Conservation (phyloP, 306 rosid species). For the Carpinus fangiana region DNA sequence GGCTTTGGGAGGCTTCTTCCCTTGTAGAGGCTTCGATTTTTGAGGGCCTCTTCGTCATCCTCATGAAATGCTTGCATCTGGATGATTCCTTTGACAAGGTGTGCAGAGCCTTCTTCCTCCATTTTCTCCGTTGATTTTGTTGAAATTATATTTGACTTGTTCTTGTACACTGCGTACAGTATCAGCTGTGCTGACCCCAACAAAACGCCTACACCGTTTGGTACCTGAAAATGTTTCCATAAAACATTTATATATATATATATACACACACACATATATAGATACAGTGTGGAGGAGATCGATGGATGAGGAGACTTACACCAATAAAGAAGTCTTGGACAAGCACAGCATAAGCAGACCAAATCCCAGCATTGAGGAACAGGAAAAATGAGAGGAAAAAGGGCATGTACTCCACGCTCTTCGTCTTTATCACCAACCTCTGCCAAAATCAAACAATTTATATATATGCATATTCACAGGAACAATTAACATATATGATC, state of each 20-base stretch:
- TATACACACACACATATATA: too few relatives aligned
- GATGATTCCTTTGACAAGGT: not conserved
- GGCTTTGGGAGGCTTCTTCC: slow-evolving; percentile 53
- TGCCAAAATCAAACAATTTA: not conserved
- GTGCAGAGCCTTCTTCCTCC: slow-evolving; percentile 15
- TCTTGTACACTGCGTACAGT: slow-evolving; percentile 38
- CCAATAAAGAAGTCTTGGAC: slow-evolving; percentile 45
- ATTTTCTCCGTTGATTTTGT: slow-evolving; percentile 20
- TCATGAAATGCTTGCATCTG: not conserved
- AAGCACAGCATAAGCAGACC: slow-evolving; percentile 42
- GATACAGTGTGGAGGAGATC: not conserved
- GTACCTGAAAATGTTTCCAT: slow-evolving; percentile 30
- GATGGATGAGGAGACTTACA: slow-evolving; percentile 32
- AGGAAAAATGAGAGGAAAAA: slow-evolving; percentile 44
- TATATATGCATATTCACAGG: too few relatives aligned
- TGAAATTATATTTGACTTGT: slow-evolving; percentile 13
- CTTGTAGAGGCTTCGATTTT: slow-evolving; percentile 17
- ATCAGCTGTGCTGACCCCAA: slow-evolving; percentile 44
- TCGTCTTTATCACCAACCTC: slow-evolving; percentile 40
- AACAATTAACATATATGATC: too few relatives aligned
- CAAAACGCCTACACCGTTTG: slow-evolving; percentile 43
- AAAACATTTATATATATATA: not conserved
- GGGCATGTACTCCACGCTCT: slow-evolving; percentile 53
- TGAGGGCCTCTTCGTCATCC: slow-evolving; percentile 4
- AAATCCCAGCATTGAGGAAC: slow-evolving; percentile 45